Evolutionary conservation across 192 early-diverging fungal genomes (phyloP).

Genomic region (Podila epigama): DNA sequence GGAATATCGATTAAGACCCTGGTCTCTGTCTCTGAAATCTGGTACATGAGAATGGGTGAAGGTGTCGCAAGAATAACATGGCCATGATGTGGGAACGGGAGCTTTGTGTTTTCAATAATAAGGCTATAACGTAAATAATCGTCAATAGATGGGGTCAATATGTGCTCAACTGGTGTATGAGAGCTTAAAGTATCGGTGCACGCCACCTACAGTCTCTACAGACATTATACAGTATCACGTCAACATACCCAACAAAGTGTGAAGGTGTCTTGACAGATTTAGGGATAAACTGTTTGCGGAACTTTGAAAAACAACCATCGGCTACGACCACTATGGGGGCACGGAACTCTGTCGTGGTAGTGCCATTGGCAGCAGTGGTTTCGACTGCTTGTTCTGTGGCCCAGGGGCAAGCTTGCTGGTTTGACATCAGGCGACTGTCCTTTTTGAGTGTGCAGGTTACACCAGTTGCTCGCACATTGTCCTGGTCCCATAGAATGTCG

Average conservation of each 20-base stretch:
- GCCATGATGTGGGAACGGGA: conserved; percentile 89
- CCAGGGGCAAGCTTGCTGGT: background rate
- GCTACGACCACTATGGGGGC: conserved; percentile 84
- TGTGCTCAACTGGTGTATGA: too few species aligned
- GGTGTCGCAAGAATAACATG: conserved; percentile 90
- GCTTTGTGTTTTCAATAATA: conserved; percentile 68
- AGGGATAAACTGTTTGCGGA: conserved; percentile 73
- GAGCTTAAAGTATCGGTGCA: too few species aligned
- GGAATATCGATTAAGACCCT: conserved; percentile 93
- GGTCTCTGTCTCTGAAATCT: conserved; percentile 87
- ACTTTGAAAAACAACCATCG: conserved; percentile 93
- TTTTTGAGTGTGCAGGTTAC: conserved; percentile 53
- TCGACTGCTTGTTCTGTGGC: background rate
- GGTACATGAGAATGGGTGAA: conserved; percentile 91
- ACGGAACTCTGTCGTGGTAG: conserved; percentile 46
- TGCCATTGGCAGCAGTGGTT: background rate
- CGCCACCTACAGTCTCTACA: too few species aligned
- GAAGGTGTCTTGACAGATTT: conserved; percentile 58
- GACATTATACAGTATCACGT: background rate
- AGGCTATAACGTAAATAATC: conserved; percentile 52
- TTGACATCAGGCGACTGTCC: too few species aligned
- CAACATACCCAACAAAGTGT: conserved; percentile 73
- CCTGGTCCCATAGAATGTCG: conserved; percentile 61
- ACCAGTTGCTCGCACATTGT: conserved; percentile 61
- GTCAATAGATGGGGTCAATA: background rate